phyloP scores from a whole-genome alignment of 306 rosid genomes.

The Cucurbita ficifolia region DNA sequence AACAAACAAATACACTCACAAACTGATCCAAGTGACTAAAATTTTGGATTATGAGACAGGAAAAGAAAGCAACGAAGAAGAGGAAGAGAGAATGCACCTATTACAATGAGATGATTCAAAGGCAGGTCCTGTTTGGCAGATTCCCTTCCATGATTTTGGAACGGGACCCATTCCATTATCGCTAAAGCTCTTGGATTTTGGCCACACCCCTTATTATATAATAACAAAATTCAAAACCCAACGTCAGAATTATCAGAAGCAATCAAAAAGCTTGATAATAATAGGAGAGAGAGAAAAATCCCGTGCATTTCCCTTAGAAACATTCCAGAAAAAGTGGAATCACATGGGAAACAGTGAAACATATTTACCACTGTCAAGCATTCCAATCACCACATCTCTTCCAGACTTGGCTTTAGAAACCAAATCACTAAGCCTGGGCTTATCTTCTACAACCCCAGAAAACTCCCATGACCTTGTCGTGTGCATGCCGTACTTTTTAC shows the following conservation, averaged over 20 bases:
- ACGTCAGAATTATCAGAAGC: neutral
- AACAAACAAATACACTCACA: no score
- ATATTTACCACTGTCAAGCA: conserved; percentile 43
- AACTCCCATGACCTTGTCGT: conserved; percentile 7
- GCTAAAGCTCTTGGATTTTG: conserved; percentile 51
- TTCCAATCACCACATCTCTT: conserved; percentile 38
- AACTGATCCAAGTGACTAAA: neutral
- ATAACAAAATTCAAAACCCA: neutral
- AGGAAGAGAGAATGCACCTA: conserved; percentile 15
- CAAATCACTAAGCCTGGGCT: neutral
- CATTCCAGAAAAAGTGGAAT: neutral
- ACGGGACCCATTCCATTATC: conserved; percentile 52
- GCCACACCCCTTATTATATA: conserved; percentile 43
- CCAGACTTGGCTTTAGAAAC: conserved; percentile 2
- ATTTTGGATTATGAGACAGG: neutral
- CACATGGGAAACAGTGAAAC: conserved; percentile 11
- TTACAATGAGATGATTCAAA: conserved; percentile 41
- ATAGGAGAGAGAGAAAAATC: neutral
- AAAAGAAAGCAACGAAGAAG: neutral
- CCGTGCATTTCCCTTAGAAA: neutral
- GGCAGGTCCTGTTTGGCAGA: conserved; percentile 45
- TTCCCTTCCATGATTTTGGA: conserved; percentile 61
- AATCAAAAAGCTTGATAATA: neutral
- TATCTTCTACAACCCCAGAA: neutral
- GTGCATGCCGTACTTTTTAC: neutral